Evolutionary conservation across 805 yeast species (phyloP).

Genomic region (Wickerhamomyces alni): DNA sequence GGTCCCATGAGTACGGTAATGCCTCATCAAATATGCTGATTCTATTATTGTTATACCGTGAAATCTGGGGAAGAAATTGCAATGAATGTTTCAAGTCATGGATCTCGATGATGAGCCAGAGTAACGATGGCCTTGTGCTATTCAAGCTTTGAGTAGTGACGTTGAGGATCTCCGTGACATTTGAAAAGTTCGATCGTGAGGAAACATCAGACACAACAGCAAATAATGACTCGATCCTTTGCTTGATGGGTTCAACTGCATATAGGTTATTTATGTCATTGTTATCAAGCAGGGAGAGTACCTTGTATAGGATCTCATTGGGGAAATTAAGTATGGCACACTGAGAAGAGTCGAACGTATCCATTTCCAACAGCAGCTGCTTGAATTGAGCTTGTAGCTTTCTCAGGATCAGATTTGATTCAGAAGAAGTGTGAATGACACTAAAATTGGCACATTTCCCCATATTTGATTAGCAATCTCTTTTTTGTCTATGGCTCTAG

Average conservation of each 20-base stretch:
- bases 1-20: constrained; percentile 4
- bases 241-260: neutral
- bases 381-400: too few relatives aligned
- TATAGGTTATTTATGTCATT: neutral
- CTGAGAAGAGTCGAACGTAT: neutral
- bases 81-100: constrained; percentile 6
- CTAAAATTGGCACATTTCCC: too few relatives aligned
- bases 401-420: too few relatives aligned
- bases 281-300: neutral
- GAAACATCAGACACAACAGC: constrained; percentile 2
- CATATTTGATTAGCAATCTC: too few relatives aligned
- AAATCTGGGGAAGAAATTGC: neutral
- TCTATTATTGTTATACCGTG: constrained; percentile 2
- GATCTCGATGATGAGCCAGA: constrained; percentile 9
- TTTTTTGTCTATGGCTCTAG: too few relatives aligned
- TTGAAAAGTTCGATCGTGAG: neutral
- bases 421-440: too few relatives aligned
- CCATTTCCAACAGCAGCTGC: neutral
- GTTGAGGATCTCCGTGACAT: neutral
- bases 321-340: neutral
- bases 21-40: constrained; percentile 9
- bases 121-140: neutral
- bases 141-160: neutral
- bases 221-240: constrained; percentile 1
- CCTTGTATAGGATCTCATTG: constrained; percentile 1